A percentile compares a stretch with the other conserved stretches of the same genome.
These are phyloP conservation scores for Aspergillus floridensis DNA, from an alignment of 2,329 filamentous ascomycete genomes.

Conservation along the genomic window DNA sequence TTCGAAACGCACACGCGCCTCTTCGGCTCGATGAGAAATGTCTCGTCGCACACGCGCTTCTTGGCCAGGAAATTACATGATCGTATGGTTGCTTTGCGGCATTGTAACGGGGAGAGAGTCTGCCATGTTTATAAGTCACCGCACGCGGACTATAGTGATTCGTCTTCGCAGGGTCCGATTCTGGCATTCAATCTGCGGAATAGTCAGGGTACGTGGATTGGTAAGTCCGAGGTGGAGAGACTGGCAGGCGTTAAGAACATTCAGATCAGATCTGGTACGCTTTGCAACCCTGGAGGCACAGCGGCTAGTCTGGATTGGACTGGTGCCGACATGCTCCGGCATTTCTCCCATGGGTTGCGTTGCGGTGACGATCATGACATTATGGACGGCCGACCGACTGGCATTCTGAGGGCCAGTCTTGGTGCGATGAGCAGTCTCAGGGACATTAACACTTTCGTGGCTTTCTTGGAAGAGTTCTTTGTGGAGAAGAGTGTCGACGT, in stretches of 20 bases:
- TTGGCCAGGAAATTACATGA: constrained; percentile 60
- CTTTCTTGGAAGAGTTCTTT: constrained; percentile 71
- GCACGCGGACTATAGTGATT: constrained; percentile 43
- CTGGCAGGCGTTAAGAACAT: constrained; percentile 74
- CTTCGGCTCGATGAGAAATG: constrained; percentile 66
- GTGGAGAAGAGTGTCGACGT: constrained; percentile 35
- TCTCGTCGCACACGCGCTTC: constrained; percentile 69
- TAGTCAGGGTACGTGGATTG: constrained; percentile 68
- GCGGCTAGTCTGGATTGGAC: constrained; percentile 69
- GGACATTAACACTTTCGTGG: constrained; percentile 71
- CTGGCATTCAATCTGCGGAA: constrained; percentile 80
- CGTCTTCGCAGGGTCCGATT: constrained; percentile 64
- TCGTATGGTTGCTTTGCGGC: constrained; percentile 59
- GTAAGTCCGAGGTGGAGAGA: constrained; percentile 83
- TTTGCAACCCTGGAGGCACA: constrained; percentile 90
- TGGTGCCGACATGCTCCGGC: constrained; percentile 77
- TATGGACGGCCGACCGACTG: constrained; percentile 80
- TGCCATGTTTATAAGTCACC: constrained; percentile 63
- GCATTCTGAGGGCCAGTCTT: constrained; percentile 78
- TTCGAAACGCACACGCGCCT: constrained; percentile 66
- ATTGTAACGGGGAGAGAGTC: constrained; percentile 65
- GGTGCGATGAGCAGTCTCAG: constrained; percentile 81
- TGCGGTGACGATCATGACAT: constrained; percentile 83
- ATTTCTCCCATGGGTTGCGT: constrained; percentile 79
- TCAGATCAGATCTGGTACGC: constrained; percentile 79